Evolutionary conservation across 176 grass and related monocot genomes (phyloP), one percentile per base, ranked within the genome.

Genomic region (Oryza glaberrima): DNA sequence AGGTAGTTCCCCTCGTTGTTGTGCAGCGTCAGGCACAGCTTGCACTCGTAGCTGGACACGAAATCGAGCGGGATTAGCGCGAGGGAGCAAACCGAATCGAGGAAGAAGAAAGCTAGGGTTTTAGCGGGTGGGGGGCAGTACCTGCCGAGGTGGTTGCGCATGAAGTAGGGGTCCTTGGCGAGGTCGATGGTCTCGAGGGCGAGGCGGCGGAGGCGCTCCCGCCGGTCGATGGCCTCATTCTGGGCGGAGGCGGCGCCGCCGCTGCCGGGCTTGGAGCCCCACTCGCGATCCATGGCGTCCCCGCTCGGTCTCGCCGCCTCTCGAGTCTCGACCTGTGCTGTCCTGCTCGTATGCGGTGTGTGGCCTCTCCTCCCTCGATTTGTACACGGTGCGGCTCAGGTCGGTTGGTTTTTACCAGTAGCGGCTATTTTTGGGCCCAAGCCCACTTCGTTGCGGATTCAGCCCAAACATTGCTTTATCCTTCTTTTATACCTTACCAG

Each of bases 1-100:
- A 96, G 77, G 86, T 99, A 99, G 67, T 99, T 99, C 25, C 96
- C 96, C 90, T 99, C 93, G 87, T 99, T 99, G 88, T 99, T 99
- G 84, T 99, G 96, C 58, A 99, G 88, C 14, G 93, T 99, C 74
- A 99, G 77, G 71, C 96, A 99, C 32, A 99, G 81, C 76, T 99
- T 99, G 86, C 96, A 96, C 77, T 99, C 93, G 13, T 99, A 99
- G 75, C 96, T 95, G 46, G 44, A 28, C 77, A 79, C 9, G 54
- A 81, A 81, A 81, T 17, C 38, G 30, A 48, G 52, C 19, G 10
- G 71, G 70, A 48, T 84, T 60, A 83, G 77, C 73, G 5, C 20
- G 19, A 35, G 4, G 9, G 64, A 70, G 30, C 77, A 48, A 74
- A 9, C 54, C 54, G 17, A 65, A 72, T 63, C 36, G 2, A 77